Base-by-base conservation (phyloP, 805 yeast genomes). In the Wickerhamiella dianesei region DNA sequence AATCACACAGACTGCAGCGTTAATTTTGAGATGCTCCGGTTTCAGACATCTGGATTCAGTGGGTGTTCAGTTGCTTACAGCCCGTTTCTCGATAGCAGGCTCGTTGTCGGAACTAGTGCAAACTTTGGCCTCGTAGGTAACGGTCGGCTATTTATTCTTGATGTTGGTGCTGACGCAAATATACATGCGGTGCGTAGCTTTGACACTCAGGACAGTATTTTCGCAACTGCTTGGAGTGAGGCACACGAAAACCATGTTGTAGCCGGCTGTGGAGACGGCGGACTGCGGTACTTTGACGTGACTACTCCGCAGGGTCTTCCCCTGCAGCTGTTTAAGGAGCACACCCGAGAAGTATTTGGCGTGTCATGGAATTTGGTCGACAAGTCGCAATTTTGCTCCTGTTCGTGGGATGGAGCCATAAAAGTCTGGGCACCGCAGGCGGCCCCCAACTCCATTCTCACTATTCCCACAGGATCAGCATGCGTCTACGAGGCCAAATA, bases 121-220 rank as follows among this genome's bases (percentile, higher is more conserved):
- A 92, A 89, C 66, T 89, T 79, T 63, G 97, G 97, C 1, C 68
- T 89, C 3, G 95, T 87, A 2, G 98, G 98, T 2, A 89, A 89
- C 63, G 98, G 98, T 4, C 73, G 84, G 54, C 67, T 89, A 22
- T 80, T 69, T 54, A 69, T 89, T 1, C 66, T 89, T 20, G 77
- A 77, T 43, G 82, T 89, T 42, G 75, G 72, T 45, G 75, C 77
- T 19, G 66, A 70, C 50, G 97, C 97, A 0, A 56, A 54, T n/a
- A 70, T 85, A 16, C 56, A 58, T 3, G 72, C 72, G 37, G 77
- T 75, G 41, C 64, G 71, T 3, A 62, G 73, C 14, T 89, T 84
- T 67, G 86, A 86, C 50, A 89, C 97, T 0, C 96, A 89, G 63
- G 98, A 89, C 64, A 95, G 96, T 4, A 67, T 88, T 16, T 87